Base-by-base conservation (phyloP, 1,139 yeast genomes). In the Geotrichum klebahnii region DNA sequence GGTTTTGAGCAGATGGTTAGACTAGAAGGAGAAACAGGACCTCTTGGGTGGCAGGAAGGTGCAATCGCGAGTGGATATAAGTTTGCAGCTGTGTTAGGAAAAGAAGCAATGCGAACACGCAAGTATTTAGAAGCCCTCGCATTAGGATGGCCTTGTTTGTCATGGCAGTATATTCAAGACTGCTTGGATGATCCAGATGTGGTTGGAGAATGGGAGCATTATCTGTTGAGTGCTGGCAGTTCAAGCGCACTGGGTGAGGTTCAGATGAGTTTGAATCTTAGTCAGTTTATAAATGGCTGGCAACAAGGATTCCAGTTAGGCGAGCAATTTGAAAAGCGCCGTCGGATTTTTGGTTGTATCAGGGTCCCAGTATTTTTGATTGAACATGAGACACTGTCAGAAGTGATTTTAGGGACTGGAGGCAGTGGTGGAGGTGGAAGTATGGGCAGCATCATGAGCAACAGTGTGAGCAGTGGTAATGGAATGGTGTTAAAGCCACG, bases 121-220 rank as follows among this genome's bases (percentile, higher is more conserved):
- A 88, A 88, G 61, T 90, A 84, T 61, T 66, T 89, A n/a, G 95
- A 88, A 61, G 81, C 86, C 0, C 67, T 89, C n/a, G 88, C 95
- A 0, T 65, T 89, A 39, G 94, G 95, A 1, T 88, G 96, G 95
- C 97, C 97, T 1, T 77, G 88, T 17, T 61, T 90, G 29, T 80
- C 87, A 2, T 76, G 77, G 54, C 65, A 69, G 12, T 89, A 77
- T 58, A 71, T 90, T 8, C 65, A 68, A n/a, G 84, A 82, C 55
- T 76, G 84, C 51, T 59, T 78, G 1, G 57, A 59, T 2, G 63
- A 66, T 14, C 61, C 70, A 2, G 55, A 60, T 9, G 58, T 58
- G 20, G 44, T 63, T 23, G 58, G 53, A 8, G 58, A 65, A 24
- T 80, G 90, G 81, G 69, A 63, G 14, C 68, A 73, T 24, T 89